Conservation (phyloP, 2,329 filamentous ascomycete species). For the Calonectria ilicicola region DNA sequence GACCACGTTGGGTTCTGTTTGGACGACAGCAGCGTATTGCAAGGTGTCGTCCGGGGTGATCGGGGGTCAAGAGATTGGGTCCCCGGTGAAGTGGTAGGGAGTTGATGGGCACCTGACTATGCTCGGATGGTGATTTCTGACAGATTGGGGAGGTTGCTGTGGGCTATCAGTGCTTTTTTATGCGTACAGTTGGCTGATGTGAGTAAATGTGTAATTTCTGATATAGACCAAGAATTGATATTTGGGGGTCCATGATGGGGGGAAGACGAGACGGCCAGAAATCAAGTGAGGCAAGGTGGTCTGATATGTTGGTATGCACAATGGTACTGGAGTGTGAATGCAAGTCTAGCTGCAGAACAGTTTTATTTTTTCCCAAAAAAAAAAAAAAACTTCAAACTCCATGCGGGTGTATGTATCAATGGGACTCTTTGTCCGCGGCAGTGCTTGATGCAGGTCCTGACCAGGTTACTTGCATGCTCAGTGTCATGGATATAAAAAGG, state of each 20-base stretch:
- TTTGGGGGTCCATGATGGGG: neutral
- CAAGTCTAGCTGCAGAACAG: neutral
- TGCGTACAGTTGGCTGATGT: neutral
- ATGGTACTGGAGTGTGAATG: conserved; percentile 13
- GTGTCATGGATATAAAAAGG: neutral
- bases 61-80: conserved; percentile 26
- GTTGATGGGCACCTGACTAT: conserved; percentile 28
- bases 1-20: conserved; percentile 39
- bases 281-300: conserved; percentile 37
- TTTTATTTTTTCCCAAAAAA: neutral
- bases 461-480: neutral
- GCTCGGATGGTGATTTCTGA: conserved; percentile 21
- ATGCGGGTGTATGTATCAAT: neutral
- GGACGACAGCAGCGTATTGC: conserved; percentile 31
- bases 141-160: conserved; percentile 1
- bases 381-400: neutral
- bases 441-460: conserved; percentile 5
- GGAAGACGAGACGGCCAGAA: conserved; percentile 11
- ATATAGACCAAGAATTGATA: neutral
- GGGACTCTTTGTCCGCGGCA: neutral
- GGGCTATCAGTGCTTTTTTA: neutral
- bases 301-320: conserved; percentile 40
- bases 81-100: conserved; percentile 21
- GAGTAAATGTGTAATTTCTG: neutral
- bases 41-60: conserved; percentile 16